Base-by-base conservation (phyloP, 2,329 filamentous ascomycete genomes). In the Nothophaeocryptopus gaeumannii region DNA sequence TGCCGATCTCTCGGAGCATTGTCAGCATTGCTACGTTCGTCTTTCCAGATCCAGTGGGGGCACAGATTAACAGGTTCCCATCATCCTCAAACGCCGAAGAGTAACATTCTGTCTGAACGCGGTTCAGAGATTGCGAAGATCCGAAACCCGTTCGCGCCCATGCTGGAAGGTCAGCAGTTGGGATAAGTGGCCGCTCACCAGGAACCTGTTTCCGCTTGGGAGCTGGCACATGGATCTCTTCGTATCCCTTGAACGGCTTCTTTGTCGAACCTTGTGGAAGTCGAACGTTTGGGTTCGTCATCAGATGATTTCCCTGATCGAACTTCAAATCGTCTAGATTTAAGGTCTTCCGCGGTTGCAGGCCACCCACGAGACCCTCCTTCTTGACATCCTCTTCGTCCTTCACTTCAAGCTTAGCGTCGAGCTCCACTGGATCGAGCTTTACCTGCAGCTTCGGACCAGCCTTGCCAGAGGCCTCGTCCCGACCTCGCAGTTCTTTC, bases 1-100 rank as follows among this genome's bases (percentile, higher is more conserved):
- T 99, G 54, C 93, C 93, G 65, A 99, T 90, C 69, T 99, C 95
- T 55, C 92, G 88, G 34, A 99, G 79, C 65, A 99, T 97, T 2
- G 92, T 86, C 56, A 99, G 78, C 92, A 99, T 97, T 36, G 92
- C 92, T 44, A 99, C 93, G 65, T 99, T 99, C 1, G 93, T 99
- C 75, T 99, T 99, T 67, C 93, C 93, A 68, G 90, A 96, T 59
- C 93, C 93, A 42, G 93, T 99, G 1, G 93, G 93, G 5, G 93
- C 95, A 69, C 93, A 99, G 65, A 99, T 86, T 48, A 99, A 85
- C 88, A 99, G 90, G 67, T 99, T 99, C 30, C 90, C 92, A 66
- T 99, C 95, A 54, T 92, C 88, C 53, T 89, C 80, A 65, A 99
- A 99, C 0, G 93, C 93, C 2, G 88, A 84, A 1, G 89, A 88